Conservation (phyloP, 306 rosid genomes). For the Alnus rubra region DNA sequence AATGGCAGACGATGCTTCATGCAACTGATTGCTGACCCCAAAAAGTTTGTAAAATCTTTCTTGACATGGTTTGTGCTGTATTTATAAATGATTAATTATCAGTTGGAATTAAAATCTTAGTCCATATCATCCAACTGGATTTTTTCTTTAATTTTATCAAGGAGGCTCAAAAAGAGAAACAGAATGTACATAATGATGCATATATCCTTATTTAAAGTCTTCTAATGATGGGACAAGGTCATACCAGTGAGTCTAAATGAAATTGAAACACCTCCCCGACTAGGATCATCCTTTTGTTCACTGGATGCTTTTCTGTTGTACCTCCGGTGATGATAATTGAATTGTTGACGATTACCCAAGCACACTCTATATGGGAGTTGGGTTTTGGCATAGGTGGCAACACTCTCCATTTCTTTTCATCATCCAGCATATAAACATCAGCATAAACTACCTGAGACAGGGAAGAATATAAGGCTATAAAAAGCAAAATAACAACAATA, state of each 20-base stretch:
- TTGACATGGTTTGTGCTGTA: too few species aligned
- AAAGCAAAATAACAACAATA: background rate
- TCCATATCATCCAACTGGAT: background rate
- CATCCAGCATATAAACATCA: conserved; percentile 83
- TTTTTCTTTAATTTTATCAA: background rate
- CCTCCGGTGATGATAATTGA: conserved; percentile 83
- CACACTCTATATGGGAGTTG: conserved; percentile 78
- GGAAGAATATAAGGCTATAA: conserved; percentile 8
- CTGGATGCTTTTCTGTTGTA: conserved; percentile 85
- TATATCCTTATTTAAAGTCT: background rate
- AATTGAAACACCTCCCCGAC: conserved; percentile 87
- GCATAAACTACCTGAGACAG: conserved; percentile 72
- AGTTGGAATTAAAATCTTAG: background rate
- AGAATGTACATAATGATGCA: background rate
- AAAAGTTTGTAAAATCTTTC: too few species aligned
- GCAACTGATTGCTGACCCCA: background rate
- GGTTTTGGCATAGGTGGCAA: conserved; percentile 81
- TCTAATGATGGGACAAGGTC: conserved; percentile 15
- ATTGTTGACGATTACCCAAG: conserved; percentile 75
- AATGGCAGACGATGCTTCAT: background rate
- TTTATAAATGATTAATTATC: background rate
- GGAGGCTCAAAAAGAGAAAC: background rate
- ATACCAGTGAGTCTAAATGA: conserved; percentile 63
- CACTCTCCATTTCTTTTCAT: conserved; percentile 78
- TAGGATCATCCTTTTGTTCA: conserved; percentile 77